phyloP scores from a whole-genome alignment of 78 protist species.

The Polysphondylium violaceum region DNA sequence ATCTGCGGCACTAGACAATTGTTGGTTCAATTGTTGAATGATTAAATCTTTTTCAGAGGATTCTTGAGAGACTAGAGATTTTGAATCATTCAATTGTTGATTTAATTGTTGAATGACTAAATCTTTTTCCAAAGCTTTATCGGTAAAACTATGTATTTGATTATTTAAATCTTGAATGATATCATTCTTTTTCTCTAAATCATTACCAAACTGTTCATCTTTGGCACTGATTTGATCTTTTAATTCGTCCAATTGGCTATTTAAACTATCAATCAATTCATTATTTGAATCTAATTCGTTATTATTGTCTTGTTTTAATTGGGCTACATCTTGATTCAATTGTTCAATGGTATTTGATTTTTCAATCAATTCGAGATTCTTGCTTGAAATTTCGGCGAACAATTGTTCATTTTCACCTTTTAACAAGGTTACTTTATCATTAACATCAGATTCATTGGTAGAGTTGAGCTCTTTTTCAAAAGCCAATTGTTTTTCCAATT shows the following conservation, averaged over 20 bases:
- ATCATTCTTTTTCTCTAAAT: neutral
- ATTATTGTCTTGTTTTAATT: neutral
- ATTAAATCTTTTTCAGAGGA: neutral
- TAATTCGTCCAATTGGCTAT: neutral
- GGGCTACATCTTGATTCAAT: neutral
- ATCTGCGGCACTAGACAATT: too few relatives aligned
- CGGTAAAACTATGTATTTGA: neutral
- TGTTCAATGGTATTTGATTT: neutral
- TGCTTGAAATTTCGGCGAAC: too few relatives aligned
- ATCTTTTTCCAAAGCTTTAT: neutral
- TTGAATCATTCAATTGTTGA: neutral
- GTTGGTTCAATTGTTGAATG: neutral
- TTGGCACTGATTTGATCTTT: neutral
- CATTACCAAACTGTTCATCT: neutral
- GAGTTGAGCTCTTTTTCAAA: too few relatives aligned
- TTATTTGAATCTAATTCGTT: neutral
- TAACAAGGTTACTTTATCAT: too few relatives aligned
- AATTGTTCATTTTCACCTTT: too few relatives aligned
- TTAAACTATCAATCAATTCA: neutral
- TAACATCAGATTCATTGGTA: too few relatives aligned
- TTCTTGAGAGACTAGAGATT: too few relatives aligned
- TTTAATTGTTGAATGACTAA: neutral
- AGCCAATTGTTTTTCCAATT: too few relatives aligned
- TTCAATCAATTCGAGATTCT: constrained; percentile 13
- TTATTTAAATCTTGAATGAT: neutral